These are phyloP conservation scores for Salisapilia sapeloensis DNA, from an alignment of 352 stramenopile genomes.

Conservation along the genomic window DNA sequence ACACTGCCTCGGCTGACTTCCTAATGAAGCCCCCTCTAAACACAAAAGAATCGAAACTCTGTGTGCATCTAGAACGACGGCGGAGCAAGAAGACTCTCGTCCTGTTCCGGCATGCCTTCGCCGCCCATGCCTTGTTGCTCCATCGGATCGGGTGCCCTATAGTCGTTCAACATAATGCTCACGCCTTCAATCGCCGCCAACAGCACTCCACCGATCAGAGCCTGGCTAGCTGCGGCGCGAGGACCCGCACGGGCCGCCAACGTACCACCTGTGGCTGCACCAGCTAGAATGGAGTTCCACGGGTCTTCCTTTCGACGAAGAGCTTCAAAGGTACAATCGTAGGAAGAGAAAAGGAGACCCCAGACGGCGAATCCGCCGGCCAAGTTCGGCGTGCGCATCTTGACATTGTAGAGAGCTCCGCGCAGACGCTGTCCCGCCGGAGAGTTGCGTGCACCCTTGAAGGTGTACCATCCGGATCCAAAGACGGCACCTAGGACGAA, in stretches of 20 bases:
- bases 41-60: constrained; percentile 5
- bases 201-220: constrained; percentile 90
- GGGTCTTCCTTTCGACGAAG: constrained; percentile 98
- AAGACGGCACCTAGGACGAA: constrained; percentile 94
- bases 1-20: too few relatives aligned
- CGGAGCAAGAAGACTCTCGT: constrained; percentile 76
- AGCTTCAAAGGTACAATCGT: constrained; percentile 94
- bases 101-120: constrained; percentile 36
- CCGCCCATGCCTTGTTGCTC: constrained; percentile 21
- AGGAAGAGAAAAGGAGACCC: constrained; percentile 95
- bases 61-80: constrained; percentile 50
- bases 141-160: constrained; percentile 50
- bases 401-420: constrained; percentile 87
- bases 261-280: constrained; percentile 91
- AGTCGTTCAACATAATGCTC: constrained; percentile 90
- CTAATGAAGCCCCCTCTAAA: too few relatives aligned
- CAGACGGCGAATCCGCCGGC: constrained; percentile 90
- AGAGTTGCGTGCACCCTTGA: constrained; percentile 90
- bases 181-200: constrained; percentile 95
- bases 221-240: constrained; percentile 85
- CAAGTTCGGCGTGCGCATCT: constrained; percentile 89
- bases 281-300: constrained; percentile 98
- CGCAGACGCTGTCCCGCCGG: constrained; percentile 83
- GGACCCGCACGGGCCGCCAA: constrained; percentile 90
- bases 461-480: constrained; percentile 92